Evolutionary conservation across 345 rosid genomes (phyloP).

Genomic region (Rhodamnia rubescens): DNA sequence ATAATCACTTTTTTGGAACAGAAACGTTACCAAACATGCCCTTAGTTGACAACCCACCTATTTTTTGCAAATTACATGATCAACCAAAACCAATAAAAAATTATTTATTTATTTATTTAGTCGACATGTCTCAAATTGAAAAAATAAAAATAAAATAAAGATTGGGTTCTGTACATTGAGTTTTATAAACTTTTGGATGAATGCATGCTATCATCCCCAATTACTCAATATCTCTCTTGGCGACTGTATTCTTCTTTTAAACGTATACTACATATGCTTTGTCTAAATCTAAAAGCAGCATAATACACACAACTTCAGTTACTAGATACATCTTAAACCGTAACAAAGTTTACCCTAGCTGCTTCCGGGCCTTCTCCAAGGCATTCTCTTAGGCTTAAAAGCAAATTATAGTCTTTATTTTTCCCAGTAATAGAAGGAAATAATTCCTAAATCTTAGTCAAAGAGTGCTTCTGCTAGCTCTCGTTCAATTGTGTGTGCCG

Average conservation of each 20-base stretch:
- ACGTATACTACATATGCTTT: neutral
- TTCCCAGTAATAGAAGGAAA: neutral
- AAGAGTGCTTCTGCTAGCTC: neutral
- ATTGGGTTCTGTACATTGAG: neutral
- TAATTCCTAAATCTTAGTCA: neutral
- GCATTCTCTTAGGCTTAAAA: neutral
- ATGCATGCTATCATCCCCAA: neutral
- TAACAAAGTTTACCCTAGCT: neutral
- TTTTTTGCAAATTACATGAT: neutral
- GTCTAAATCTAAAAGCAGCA: neutral
- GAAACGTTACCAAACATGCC: too few relatives aligned
- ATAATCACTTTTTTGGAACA: too few relatives aligned
- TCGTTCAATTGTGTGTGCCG: neutral
- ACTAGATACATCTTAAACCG: neutral
- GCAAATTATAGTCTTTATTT: neutral
- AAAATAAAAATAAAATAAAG: too few relatives aligned
- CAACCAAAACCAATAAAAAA: neutral
- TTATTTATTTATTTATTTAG: neutral
- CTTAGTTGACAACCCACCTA: neutral
- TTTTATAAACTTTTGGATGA: neutral
- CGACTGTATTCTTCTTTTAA: neutral
- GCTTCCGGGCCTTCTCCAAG: neutral
- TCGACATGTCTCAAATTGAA: neutral
- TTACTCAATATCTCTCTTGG: neutral
- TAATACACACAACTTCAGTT: neutral